phyloP scores from a whole-genome alignment of 805 yeast genomes.

The Saccharomyces paradoxus region DNA sequence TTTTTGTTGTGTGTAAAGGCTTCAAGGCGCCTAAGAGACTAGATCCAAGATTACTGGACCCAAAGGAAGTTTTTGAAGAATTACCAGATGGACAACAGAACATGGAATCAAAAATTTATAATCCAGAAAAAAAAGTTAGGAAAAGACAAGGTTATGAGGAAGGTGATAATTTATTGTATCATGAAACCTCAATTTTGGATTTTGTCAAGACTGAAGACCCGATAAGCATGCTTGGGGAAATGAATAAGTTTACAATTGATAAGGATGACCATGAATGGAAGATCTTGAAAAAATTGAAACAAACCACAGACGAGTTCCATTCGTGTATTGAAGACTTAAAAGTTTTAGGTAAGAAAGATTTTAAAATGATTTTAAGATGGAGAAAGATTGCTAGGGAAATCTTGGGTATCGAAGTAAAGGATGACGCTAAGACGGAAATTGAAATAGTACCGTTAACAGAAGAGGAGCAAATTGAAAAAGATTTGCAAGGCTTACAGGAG shows the following conservation, averaged over 20 bases:
- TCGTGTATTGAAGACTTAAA: constrained; percentile 86
- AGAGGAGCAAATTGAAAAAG: constrained; percentile 83
- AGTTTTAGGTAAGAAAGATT: constrained; percentile 91
- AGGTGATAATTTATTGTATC: constrained; percentile 69
- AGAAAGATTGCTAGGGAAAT: constrained; percentile 76
- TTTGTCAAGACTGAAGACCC: constrained; percentile 80
- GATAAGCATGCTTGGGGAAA: constrained; percentile 68
- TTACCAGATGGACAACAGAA: constrained; percentile 64
- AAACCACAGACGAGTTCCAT: constrained; percentile 68
- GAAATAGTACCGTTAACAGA: constrained; percentile 72
- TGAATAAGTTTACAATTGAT: constrained; percentile 56
- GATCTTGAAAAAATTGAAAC: constrained; percentile 59
- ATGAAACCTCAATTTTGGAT: constrained; percentile 66
- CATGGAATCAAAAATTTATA: constrained; percentile 85
- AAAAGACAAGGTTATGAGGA: constrained; percentile 96
- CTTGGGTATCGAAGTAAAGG: constrained; percentile 54
- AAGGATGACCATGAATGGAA: constrained; percentile 61
- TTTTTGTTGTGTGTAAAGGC: constrained; percentile 92
- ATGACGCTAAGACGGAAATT: constrained; percentile 40
- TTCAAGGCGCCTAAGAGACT: constrained; percentile 93
- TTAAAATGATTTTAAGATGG: constrained; percentile 77
- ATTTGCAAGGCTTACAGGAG: constrained; percentile 63
- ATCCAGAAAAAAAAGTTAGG: constrained; percentile 86
- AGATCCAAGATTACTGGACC: constrained; percentile 87
- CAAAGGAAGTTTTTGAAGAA: constrained; percentile 91